These are phyloP conservation scores for Acer saccharum DNA, from an alignment of 345 rosid species.

Conservation along the genomic window DNA sequence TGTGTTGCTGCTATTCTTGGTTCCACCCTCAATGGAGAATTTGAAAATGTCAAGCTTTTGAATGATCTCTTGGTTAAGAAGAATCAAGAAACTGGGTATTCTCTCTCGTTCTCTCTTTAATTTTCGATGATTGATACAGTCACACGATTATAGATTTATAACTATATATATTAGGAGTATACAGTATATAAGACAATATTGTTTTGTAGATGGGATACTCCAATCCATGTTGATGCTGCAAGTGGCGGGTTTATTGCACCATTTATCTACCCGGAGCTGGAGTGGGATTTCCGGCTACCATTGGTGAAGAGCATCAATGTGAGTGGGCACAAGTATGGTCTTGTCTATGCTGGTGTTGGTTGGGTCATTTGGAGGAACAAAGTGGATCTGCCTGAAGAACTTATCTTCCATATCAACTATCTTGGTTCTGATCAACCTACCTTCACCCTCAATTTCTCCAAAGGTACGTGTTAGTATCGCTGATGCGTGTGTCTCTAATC, in stretches of 20 bases:
- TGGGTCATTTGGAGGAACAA: slow-evolving; percentile 68
- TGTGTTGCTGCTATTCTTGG: slow-evolving; percentile 52
- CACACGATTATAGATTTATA: not conserved
- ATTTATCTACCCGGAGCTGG: slow-evolving; percentile 56
- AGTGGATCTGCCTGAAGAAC: slow-evolving; percentile 62
- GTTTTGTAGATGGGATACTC: slow-evolving; percentile 52
- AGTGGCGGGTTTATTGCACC: slow-evolving; percentile 68
- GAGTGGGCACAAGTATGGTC: slow-evolving; percentile 63
- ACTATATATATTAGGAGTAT: too few species aligned
- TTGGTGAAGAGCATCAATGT: slow-evolving; percentile 63
- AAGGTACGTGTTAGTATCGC: slow-evolving; percentile 24
- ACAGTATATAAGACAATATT: not conserved
- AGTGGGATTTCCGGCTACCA: slow-evolving; percentile 63
- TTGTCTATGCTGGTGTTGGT: slow-evolving; percentile 65
- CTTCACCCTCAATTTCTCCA: slow-evolving; percentile 64
- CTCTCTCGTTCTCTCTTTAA: not conserved
- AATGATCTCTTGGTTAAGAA: slow-evolving; percentile 38
- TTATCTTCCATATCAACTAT: slow-evolving; percentile 61
- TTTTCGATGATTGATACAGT: not conserved
- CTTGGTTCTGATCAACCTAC: slow-evolving; percentile 63
- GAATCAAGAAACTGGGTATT: slow-evolving; percentile 40
- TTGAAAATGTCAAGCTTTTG: slow-evolving; percentile 47
- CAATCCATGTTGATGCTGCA: slow-evolving; percentile 64
- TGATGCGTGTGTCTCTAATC: too few species aligned
- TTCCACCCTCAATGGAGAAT: slow-evolving; percentile 49